A percentile compares a stretch with the other conserved stretches of the same genome.
Conservation (phyloP, 2,329 filamentous ascomycete genomes). For the Colletotrichum scovillei region DNA sequence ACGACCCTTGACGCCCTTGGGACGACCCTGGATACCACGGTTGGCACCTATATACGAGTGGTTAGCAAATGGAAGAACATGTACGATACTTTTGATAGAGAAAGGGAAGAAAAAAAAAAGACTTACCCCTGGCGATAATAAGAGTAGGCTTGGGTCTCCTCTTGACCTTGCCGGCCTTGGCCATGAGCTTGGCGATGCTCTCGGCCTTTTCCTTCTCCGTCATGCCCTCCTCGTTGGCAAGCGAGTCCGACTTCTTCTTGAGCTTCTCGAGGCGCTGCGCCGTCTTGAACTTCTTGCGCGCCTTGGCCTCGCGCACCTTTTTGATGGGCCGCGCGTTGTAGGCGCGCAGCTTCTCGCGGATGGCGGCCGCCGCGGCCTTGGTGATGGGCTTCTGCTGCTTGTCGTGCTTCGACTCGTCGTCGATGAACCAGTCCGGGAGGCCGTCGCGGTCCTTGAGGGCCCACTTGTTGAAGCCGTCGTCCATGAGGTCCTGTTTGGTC, state of each 20-base stretch:
- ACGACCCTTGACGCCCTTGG: slow-evolving; percentile 91
- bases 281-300: slow-evolving; percentile 96
- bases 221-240: slow-evolving; percentile 90
- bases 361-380: slow-evolving; percentile 88
- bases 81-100: not conserved
- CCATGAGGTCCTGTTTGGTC: slow-evolving; percentile 81
- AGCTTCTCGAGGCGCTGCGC: slow-evolving; percentile 92
- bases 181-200: slow-evolving; percentile 84
- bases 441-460: slow-evolving; percentile 92
- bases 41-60: slow-evolving; percentile 60
- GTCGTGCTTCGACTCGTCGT: slow-evolving; percentile 89
- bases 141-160: slow-evolving; percentile 85
- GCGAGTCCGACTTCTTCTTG: slow-evolving; percentile 93
- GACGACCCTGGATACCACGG: slow-evolving; percentile 85
- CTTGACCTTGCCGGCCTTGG: slow-evolving; percentile 86
- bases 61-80: slow-evolving; percentile 15
- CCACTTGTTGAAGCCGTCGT: slow-evolving; percentile 94
- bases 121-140: slow-evolving; percentile 82
- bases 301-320: slow-evolving; percentile 97
- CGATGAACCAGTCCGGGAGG: slow-evolving; percentile 96
- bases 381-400: slow-evolving; percentile 89
- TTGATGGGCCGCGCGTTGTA: slow-evolving; percentile 98
- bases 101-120: no score
- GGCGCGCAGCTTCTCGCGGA: slow-evolving; percentile 93
- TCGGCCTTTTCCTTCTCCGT: slow-evolving; percentile 96